These are phyloP conservation scores for Casaregolazyma lundiana DNA, from an alignment of 1,139 yeast species.

Conservation along the genomic window DNA sequence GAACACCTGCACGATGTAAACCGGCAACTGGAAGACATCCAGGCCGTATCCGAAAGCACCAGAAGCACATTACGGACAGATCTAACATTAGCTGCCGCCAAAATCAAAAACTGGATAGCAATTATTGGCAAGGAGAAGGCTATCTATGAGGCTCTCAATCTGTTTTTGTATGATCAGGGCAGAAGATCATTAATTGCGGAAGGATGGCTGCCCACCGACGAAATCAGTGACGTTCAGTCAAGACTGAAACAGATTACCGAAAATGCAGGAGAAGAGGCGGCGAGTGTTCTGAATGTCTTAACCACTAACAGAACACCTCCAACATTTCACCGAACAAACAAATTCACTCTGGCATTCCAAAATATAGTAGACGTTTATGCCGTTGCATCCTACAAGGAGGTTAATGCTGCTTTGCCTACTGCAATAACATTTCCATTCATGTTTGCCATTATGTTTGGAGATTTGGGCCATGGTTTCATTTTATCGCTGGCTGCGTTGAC, in stretches of 20 bases:
- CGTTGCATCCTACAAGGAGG: conserved; percentile 88
- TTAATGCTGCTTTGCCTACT: conserved; percentile 93
- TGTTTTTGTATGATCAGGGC: conserved; percentile 77
- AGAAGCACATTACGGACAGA: conserved; percentile 67
- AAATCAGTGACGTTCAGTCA: conserved; percentile 42
- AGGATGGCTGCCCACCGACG: conserved; percentile 84
- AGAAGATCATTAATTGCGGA: conserved; percentile 92
- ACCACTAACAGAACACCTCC: conserved; percentile 87
- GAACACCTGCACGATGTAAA: conserved; percentile 57
- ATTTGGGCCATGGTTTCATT: conserved; percentile 89
- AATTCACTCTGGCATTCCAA: conserved; percentile 89
- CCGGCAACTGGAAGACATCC: conserved; percentile 57
- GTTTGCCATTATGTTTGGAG: conserved; percentile 99
- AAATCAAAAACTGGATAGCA: conserved; percentile 65
- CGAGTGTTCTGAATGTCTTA: conserved; percentile 76
- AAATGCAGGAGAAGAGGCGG: conserved; percentile 49
- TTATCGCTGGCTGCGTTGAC: conserved; percentile 66
- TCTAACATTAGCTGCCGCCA: conserved; percentile 67
- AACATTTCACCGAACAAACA: conserved; percentile 85
- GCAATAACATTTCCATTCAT: conserved; percentile 94
- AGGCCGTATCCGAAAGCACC: conserved; percentile 68
- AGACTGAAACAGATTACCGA: conserved; percentile 57
- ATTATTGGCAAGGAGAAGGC: conserved; percentile 65
- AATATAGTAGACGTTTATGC: conserved; percentile 94
- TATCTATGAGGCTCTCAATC: conserved; percentile 69